phyloP scores from a whole-genome alignment of 1,139 yeast genomes.

The Pichia inconspicua region DNA sequence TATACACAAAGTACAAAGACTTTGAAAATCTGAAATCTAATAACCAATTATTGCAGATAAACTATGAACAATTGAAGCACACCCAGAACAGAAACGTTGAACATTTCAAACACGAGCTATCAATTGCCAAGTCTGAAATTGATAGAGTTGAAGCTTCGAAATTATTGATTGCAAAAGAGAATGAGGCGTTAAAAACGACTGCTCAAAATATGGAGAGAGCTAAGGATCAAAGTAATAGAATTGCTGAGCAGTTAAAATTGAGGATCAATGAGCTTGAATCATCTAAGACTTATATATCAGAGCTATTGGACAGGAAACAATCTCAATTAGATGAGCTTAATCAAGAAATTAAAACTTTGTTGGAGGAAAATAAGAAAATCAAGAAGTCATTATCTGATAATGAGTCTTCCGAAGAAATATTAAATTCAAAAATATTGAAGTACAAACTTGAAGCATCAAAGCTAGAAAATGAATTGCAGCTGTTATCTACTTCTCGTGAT shows the following conservation, averaged over 20 bases:
- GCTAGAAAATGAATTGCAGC: constrained; percentile 36
- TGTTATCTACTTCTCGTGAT: constrained; percentile 33
- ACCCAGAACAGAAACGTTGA: constrained; percentile 30
- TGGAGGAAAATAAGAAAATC: constrained; percentile 37
- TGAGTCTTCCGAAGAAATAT: constrained; percentile 21
- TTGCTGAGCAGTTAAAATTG: constrained; percentile 16
- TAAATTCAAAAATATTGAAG: constrained; percentile 20
- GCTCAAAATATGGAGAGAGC: neutral
- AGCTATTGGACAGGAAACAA: constrained; percentile 37
- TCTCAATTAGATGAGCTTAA: constrained; percentile 43
- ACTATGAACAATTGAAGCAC: constrained; percentile 46
- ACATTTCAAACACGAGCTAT: constrained; percentile 28
- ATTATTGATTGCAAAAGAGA: constrained; percentile 26
- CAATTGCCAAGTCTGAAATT: constrained; percentile 7
- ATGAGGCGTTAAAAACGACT: constrained; percentile 23
- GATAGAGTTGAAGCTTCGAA: constrained; percentile 24
- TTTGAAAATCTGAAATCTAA: constrained; percentile 45
- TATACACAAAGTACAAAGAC: constrained; percentile 41
- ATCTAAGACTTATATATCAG: constrained; percentile 35
- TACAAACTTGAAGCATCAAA: constrained; percentile 30
- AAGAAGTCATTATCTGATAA: constrained; percentile 34
- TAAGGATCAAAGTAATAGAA: neutral
- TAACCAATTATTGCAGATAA: constrained; percentile 42
- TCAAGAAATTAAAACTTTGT: constrained; percentile 42
- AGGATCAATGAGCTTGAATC: constrained; percentile 24